phyloP scores from a whole-genome alignment of 108 stramenopile species.

The Pseudonitzschia multistriata region DNA sequence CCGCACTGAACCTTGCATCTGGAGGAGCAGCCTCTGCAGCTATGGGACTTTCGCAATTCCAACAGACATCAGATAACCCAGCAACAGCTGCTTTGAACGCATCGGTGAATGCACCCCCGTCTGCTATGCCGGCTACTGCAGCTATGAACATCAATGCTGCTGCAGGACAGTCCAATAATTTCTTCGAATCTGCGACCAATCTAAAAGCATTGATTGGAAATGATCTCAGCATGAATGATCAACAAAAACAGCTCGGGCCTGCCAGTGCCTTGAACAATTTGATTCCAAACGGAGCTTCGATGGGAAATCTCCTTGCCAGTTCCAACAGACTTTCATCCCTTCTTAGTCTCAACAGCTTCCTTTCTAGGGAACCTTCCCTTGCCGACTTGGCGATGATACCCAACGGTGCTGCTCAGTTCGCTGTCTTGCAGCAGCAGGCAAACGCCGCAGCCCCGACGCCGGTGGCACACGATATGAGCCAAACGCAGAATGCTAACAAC shows the following conservation, averaged over 20 bases:
- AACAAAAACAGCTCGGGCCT: conserved; percentile 10
- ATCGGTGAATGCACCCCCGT: conserved; percentile 2
- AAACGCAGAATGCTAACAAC: conserved; percentile 9
- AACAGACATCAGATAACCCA: conserved; percentile 27
- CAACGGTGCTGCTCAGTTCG: conserved; percentile 29
- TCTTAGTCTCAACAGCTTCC: conserved; percentile 50
- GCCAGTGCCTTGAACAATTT: conserved; percentile 33
- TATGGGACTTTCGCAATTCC: conserved; percentile 28
- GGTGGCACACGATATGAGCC: background rate
- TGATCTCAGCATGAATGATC: conserved; percentile 21
- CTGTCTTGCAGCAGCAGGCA: conserved; percentile 35
- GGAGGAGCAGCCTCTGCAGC: conserved; percentile 20
- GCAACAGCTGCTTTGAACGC: conserved; percentile 59
- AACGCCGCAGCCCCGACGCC: background rate
- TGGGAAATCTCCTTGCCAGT: conserved; percentile 48
- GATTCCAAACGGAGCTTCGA: conserved; percentile 38
- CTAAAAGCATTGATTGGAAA: conserved; percentile 47
- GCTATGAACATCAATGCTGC: conserved; percentile 25
- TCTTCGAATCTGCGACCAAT: conserved; percentile 52
- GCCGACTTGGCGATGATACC: conserved; percentile 51
- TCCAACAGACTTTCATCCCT: conserved; percentile 56
- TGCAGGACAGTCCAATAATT: conserved; percentile 37
- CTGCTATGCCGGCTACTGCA: conserved; percentile 38
- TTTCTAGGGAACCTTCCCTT: conserved; percentile 51
- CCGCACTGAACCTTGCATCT: conserved; percentile 18